These are phyloP conservation scores for Arthrobotrys conoides DNA, from an alignment of 2,329 filamentous ascomycete genomes.

Conservation along the genomic window DNA sequence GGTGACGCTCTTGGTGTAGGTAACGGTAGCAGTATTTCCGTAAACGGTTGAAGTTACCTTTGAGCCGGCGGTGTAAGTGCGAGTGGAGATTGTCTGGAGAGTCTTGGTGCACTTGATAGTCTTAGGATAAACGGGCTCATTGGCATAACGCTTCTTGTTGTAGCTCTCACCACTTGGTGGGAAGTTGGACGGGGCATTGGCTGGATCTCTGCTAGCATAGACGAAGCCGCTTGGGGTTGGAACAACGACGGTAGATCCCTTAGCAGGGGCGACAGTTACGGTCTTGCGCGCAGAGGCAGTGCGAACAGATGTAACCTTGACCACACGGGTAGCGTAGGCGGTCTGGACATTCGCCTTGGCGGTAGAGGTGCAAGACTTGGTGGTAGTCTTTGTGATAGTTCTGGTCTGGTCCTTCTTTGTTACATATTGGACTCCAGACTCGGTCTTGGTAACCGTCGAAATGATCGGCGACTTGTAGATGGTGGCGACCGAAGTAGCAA, in stretches of 20 bases:
- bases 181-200: constrained; percentile 25
- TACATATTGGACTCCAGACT: background rate
- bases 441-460: constrained; percentile 26
- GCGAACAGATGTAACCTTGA: constrained; percentile 35
- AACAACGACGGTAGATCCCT: constrained; percentile 5
- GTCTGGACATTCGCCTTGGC: constrained; percentile 21
- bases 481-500: constrained; percentile 25
- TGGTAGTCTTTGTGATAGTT: constrained; percentile 36
- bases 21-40: constrained; percentile 38
- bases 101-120: constrained; percentile 54
- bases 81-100: constrained; percentile 38
- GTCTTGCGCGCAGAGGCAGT: constrained; percentile 23
- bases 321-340: constrained; percentile 32
- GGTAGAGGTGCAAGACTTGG: constrained; percentile 44
- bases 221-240: constrained; percentile 45
- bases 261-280: constrained; percentile 21
- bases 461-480: constrained; percentile 14
- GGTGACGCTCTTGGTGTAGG: constrained; percentile 28
- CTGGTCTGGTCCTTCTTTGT: constrained; percentile 38
- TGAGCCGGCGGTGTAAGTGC: constrained; percentile 29
- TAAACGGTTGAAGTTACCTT: constrained; percentile 30
- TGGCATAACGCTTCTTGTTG: constrained; percentile 13
- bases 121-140: constrained; percentile 11
- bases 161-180: background rate
- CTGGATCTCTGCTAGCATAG: constrained; percentile 37